Conservation (phyloP, 2,329 filamentous ascomycete genomes). For the Dothideomycetes sp. region DNA sequence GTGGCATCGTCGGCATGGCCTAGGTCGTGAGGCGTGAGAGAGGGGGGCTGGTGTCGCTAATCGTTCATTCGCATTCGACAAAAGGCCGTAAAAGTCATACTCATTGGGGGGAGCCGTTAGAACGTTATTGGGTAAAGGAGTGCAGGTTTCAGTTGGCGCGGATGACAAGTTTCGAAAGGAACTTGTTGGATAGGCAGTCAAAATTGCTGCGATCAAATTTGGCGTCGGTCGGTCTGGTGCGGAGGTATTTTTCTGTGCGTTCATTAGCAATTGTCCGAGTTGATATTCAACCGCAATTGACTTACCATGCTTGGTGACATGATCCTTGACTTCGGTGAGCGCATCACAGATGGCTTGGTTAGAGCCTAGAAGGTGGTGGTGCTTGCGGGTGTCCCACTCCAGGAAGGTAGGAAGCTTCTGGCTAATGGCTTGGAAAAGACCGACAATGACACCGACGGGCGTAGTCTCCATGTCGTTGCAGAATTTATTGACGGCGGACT, state of each 20-base stretch:
- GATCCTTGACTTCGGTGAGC: slow-evolving; percentile 88
- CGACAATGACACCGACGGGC: slow-evolving; percentile 90
- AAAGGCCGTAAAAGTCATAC: slow-evolving; percentile 10
- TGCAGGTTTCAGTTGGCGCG: slow-evolving; percentile 60
- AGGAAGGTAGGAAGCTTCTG: slow-evolving; percentile 88
- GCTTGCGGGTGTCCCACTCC: slow-evolving; percentile 88
- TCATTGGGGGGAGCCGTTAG: slow-evolving; percentile 2
- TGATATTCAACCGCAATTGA: slow-evolving; percentile 11
- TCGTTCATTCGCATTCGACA: not conserved
- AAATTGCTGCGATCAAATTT: slow-evolving; percentile 89
- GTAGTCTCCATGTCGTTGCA: slow-evolving; percentile 94
- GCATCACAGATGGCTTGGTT: slow-evolving; percentile 88
- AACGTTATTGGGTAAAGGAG: not conserved
- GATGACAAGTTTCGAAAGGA: slow-evolving; percentile 91
- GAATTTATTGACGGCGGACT: slow-evolving; percentile 80
- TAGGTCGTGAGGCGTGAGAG: not conserved
- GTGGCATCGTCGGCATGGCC: slow-evolving; percentile 1
- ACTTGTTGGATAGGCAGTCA: slow-evolving; percentile 93
- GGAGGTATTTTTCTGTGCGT: slow-evolving; percentile 68
- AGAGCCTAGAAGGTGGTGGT: slow-evolving; percentile 82
- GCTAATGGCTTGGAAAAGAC: slow-evolving; percentile 93
- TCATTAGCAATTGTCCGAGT: slow-evolving; percentile 9
- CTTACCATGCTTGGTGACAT: slow-evolving; percentile 90
- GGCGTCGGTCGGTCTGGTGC: slow-evolving; percentile 57
- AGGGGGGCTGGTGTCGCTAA: not conserved